Evolutionary conservation across 2,329 filamentous ascomycete species (phyloP).

Genomic region (Rhinocladiella similis): DNA sequence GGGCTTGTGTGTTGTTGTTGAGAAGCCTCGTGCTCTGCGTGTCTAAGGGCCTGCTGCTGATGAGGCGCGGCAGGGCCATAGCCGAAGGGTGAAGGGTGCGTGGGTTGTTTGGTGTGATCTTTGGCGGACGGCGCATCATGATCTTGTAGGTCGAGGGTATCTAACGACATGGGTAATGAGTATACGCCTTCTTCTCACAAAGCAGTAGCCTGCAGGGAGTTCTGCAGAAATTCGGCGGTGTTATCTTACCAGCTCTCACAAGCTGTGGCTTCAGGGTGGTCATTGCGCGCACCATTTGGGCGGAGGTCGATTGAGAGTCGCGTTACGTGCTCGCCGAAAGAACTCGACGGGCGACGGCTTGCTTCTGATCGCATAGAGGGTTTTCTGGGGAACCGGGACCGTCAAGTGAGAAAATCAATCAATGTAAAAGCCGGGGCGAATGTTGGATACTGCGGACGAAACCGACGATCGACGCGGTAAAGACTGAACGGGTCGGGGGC

Average conservation of each 20-base stretch:
- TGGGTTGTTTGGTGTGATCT: slow-evolving; percentile 66
- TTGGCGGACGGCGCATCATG: slow-evolving; percentile 78
- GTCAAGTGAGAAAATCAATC: not conserved
- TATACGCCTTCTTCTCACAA: not conserved
- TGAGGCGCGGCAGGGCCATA: slow-evolving; percentile 68
- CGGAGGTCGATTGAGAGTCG: slow-evolving; percentile 15
- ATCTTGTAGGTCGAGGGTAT: slow-evolving; percentile 93
- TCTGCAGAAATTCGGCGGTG: slow-evolving; percentile 3
- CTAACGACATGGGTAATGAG: slow-evolving; percentile 48
- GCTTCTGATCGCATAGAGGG: slow-evolving; percentile 25
- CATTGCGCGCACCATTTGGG: slow-evolving; percentile 27
- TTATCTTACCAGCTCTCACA: slow-evolving; percentile 46
- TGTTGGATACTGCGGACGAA: not conserved
- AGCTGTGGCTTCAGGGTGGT: slow-evolving; percentile 40
- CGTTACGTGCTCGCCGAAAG: slow-evolving; percentile 16
- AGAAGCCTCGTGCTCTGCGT: slow-evolving; percentile 73
- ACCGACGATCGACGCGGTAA: slow-evolving; percentile 19
- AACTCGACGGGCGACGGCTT: slow-evolving; percentile 15
- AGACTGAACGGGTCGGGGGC: slow-evolving; percentile 15
- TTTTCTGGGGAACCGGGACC: not conserved
- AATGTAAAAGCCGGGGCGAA: not conserved
- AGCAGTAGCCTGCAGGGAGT: not conserved
- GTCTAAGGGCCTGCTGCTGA: slow-evolving; percentile 80
- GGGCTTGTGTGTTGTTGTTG: slow-evolving; percentile 70
- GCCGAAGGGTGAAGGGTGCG: slow-evolving; percentile 52